Evolutionary conservation across 768 basidiomycete species (phyloP).

Genomic region (Termitomyces eurrhizus): DNA sequence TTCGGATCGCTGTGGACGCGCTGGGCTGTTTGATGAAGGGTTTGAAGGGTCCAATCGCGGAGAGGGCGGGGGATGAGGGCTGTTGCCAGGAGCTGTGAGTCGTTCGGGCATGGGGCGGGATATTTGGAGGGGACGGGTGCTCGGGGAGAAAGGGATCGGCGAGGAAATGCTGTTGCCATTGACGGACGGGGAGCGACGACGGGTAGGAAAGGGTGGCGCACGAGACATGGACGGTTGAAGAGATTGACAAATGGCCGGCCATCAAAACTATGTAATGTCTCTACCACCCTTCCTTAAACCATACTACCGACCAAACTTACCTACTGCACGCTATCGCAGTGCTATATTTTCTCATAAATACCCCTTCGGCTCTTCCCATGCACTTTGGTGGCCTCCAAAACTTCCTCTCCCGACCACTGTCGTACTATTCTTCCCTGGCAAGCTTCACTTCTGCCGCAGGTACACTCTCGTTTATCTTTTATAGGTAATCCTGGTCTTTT

Average conservation of each 20-base stretch:
- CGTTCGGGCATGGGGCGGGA: conserved; percentile 45
- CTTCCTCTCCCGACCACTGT: conserved; percentile 26
- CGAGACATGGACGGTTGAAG: conserved; percentile 45
- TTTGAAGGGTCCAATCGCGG: conserved; percentile 34
- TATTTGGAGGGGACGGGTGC: conserved; percentile 58
- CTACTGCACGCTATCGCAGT: conserved; percentile 16
- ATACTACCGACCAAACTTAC: conserved; percentile 2
- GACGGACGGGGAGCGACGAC: conserved; percentile 47
- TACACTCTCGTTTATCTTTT: neutral
- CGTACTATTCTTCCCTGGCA: conserved; percentile 50
- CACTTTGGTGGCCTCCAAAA: conserved; percentile 49
- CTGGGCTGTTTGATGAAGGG: conserved; percentile 46
- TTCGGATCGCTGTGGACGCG: conserved; percentile 67
- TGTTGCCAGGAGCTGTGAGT: conserved; percentile 50
- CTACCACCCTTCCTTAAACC: conserved; percentile 32
- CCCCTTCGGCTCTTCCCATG: conserved; percentile 39
- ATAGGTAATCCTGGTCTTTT: conserved; percentile 57
- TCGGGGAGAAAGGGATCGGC: conserved; percentile 32
- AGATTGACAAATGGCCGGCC: neutral
- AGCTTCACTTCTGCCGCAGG: neutral
- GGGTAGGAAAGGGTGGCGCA: conserved; percentile 51
- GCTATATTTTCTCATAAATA: conserved; percentile 36
- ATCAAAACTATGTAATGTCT: conserved; percentile 10
- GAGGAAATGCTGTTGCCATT: conserved; percentile 33
- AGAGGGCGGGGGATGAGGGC: conserved; percentile 29